These are phyloP conservation scores for Helminthosporium solani DNA, from an alignment of 2,329 filamentous ascomycete species.

Conservation along the genomic window DNA sequence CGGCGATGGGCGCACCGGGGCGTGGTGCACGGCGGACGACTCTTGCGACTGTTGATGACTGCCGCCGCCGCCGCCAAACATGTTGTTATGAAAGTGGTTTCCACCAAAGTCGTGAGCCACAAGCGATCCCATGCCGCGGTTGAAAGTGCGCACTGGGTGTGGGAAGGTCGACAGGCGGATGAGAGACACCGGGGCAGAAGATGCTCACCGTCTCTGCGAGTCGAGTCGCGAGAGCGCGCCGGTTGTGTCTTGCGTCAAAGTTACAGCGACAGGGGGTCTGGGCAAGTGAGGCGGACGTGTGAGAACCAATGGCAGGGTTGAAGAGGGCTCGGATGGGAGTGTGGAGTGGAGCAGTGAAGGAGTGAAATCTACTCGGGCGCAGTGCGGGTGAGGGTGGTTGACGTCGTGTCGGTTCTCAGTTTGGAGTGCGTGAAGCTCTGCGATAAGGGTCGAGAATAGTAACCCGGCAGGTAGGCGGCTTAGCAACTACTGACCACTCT, in stretches of 20 bases:
- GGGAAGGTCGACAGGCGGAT: not conserved
- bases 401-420: conserved; percentile 4
- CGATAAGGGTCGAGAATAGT: conserved; percentile 19
- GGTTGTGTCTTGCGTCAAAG: conserved; percentile 14
- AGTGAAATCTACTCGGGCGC: not conserved
- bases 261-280: conserved; percentile 16
- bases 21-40: conserved; percentile 37
- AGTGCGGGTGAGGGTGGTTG: not conserved
- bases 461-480: not conserved
- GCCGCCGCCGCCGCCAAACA: conserved; percentile 54
- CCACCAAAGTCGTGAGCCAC: conserved; percentile 69
- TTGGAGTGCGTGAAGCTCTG: conserved; percentile 11
- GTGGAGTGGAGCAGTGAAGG: conserved; percentile 1
- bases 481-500: conserved; percentile 1
- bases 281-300: not conserved
- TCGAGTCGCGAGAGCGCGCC: conserved; percentile 6
- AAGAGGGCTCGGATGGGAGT: conserved; percentile 15
- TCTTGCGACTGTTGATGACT: conserved; percentile 45
- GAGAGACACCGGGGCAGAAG: conserved; percentile 5
- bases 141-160: conserved; percentile 15
- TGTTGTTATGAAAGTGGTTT: conserved; percentile 72
- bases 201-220: conserved; percentile 4
- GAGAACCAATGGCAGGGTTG: conserved; percentile 3
- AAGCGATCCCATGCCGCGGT: conserved; percentile 61
- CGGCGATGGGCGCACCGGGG: conserved; percentile 36